Percentiles rank a stretch among this genome's conserved stretches.
Conservation (phyloP, 2,329 filamentous ascomycete species). For the Colletotrichum gloeosporioides region DNA sequence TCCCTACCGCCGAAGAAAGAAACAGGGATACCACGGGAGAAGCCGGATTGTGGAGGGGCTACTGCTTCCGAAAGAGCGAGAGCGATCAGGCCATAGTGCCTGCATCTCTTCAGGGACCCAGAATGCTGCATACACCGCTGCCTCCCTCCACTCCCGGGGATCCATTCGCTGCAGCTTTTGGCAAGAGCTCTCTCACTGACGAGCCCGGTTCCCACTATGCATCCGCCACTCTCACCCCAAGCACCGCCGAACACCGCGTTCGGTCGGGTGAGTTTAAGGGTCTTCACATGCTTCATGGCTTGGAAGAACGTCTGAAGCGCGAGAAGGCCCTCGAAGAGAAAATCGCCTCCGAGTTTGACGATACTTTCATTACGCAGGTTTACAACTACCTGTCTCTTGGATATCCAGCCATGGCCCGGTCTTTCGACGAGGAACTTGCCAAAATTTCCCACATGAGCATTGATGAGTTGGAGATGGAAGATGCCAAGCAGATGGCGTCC, state of each 20-base stretch:
- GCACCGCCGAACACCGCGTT: conserved; percentile 30
- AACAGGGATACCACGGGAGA: conserved; percentile 62
- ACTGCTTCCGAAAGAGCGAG: conserved; percentile 56
- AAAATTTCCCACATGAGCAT: conserved; percentile 78
- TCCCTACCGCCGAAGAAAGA: conserved; percentile 49
- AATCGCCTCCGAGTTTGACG: conserved; percentile 73
- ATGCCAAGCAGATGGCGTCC: conserved; percentile 64
- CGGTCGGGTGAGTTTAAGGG: conserved; percentile 43
- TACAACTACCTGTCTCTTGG: conserved; percentile 96
- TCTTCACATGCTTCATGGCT: conserved; percentile 54
- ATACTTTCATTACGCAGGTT: conserved; percentile 90
- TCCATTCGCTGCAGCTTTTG: conserved; percentile 47
- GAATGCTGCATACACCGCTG: conserved; percentile 56
- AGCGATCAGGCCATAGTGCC: conserved; percentile 43
- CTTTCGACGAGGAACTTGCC: conserved; percentile 84
- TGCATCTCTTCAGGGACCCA: conserved; percentile 48
- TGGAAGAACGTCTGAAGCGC: conserved; percentile 55
- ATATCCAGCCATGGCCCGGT: conserved; percentile 83
- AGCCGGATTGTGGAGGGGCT: conserved; percentile 79
- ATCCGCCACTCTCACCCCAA: conserved; percentile 23
- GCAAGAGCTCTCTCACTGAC: conserved; percentile 40
- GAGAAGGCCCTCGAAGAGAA: conserved; percentile 58
- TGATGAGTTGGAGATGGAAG: conserved; percentile 73
- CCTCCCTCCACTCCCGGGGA: conserved; percentile 47
- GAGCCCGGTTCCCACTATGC: conserved; percentile 40